Conservation (phyloP, 208 protist genomes). For the Acanthamoeba culbertsoni region DNA sequence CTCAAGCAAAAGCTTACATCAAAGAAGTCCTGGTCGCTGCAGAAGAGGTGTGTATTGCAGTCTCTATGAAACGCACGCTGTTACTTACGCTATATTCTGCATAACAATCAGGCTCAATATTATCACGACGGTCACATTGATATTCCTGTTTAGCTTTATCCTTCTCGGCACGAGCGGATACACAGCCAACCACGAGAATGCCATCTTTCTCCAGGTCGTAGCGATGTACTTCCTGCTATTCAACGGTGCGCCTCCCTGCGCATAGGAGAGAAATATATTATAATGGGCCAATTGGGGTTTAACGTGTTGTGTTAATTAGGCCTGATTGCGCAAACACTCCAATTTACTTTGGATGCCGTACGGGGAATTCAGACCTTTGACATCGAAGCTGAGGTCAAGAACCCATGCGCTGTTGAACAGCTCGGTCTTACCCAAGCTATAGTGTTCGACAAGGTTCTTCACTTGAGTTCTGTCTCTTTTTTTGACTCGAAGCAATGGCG, state of each 20-base stretch:
- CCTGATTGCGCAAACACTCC: conserved; percentile 55
- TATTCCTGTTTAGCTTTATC: conserved; percentile 58
- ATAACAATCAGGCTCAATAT: conserved; percentile 17
- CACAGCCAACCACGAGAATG: neutral
- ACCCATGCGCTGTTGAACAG: conserved; percentile 53
- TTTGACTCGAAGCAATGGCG: neutral
- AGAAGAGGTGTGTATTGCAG: neutral
- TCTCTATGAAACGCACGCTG: neutral
- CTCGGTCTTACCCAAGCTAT: conserved; percentile 51
- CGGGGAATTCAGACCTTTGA: conserved; percentile 52
- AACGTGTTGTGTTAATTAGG: no score
- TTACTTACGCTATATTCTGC: neutral
- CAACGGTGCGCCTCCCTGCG: neutral
- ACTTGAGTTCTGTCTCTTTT: no score
- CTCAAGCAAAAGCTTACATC: conserved; percentile 39
- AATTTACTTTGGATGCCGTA: conserved; percentile 56
- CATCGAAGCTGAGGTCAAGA: conserved; percentile 58
- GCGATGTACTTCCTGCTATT: conserved; percentile 61
- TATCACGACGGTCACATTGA: conserved; percentile 43
- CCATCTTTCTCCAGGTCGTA: conserved; percentile 1
- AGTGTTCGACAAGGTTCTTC: conserved; percentile 61
- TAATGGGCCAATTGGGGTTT: no score
- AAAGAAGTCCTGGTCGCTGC: conserved; percentile 59
- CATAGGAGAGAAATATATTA: no score
- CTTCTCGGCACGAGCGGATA: conserved; percentile 30